Evolutionary conservation across 2,329 filamentous ascomycete species (phyloP).

Genomic region (Aspergillus sp.): DNA sequence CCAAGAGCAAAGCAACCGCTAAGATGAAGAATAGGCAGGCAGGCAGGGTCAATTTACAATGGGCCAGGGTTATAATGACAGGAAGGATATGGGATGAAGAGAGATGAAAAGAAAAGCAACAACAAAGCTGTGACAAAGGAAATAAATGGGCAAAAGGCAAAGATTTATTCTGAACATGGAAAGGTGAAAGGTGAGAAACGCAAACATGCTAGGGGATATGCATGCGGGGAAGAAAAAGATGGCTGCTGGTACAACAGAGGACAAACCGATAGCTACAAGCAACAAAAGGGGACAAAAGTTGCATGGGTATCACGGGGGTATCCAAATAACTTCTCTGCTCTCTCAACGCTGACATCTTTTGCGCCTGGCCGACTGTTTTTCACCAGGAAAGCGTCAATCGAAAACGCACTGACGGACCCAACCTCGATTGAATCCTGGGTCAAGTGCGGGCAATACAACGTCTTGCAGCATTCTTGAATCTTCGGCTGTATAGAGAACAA

Average conservation of each 20-base stretch:
- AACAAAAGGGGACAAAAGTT: constrained; percentile 39
- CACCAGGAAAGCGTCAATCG: constrained; percentile 20
- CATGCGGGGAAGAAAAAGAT: constrained; percentile 31
- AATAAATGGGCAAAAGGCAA: constrained; percentile 23
- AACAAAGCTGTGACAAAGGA: constrained; percentile 29
- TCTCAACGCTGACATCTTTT: constrained; percentile 29
- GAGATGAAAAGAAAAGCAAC: constrained; percentile 19
- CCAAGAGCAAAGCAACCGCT: constrained; percentile 13
- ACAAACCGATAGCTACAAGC: constrained; percentile 42
- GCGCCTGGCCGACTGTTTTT: constrained; percentile 26
- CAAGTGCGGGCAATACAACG: constrained; percentile 13
- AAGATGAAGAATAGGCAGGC: constrained; percentile 11
- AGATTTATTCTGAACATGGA: constrained; percentile 26
- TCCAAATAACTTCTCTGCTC: constrained; percentile 44
- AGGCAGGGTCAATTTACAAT: constrained; percentile 19
- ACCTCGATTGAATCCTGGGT: constrained; percentile 11
- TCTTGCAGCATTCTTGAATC: constrained; percentile 17
- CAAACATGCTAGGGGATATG: constrained; percentile 41
- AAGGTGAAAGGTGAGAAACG: constrained; percentile 25
- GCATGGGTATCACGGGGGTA: constrained; percentile 45
- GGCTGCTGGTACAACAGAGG: constrained; percentile 32
- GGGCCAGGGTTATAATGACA: constrained; percentile 17
- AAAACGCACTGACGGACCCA: constrained; percentile 16
- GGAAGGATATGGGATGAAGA: constrained; percentile 11
- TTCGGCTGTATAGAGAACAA: constrained; percentile 18